Evolutionary conservation across 306 rosid species (phyloP).

Genomic region (Benincasa hispida): DNA sequence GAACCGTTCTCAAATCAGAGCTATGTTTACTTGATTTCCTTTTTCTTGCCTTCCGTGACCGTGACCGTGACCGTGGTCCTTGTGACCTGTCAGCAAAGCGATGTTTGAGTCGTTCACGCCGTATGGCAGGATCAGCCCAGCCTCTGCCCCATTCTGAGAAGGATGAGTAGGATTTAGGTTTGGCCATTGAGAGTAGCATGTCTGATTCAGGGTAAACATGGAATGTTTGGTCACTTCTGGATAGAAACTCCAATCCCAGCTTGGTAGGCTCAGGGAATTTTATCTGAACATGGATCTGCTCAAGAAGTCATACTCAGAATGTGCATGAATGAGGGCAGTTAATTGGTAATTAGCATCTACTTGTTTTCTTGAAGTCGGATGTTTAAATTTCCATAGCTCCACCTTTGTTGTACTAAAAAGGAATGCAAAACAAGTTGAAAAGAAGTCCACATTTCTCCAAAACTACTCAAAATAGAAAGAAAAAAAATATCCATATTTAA

Average conservation of each 20-base stretch:
- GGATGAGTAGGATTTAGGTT: slow-evolving; percentile 38
- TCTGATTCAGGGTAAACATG: slow-evolving; percentile 74
- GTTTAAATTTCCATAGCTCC: too few relatives aligned
- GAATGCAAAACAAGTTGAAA: too few relatives aligned
- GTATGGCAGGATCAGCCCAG: slow-evolving; percentile 96
- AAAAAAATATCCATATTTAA: too few relatives aligned
- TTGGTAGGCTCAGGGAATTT: slow-evolving; percentile 59
- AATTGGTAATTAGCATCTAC: too few relatives aligned
- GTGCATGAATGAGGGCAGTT: neutral
- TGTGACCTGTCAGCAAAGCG: slow-evolving; percentile 12
- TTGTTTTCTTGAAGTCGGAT: too few relatives aligned
- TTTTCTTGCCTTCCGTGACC: slow-evolving; percentile 1
- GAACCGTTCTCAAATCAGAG: slow-evolving; percentile 33
- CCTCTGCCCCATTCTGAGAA: slow-evolving; percentile 87
- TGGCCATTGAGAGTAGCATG: slow-evolving; percentile 51
- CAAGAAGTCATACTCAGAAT: slow-evolving; percentile 7
- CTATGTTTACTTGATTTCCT: slow-evolving; percentile 20
- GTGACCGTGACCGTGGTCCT: neutral
- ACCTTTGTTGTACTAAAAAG: too few relatives aligned
- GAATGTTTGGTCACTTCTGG: slow-evolving; percentile 31
- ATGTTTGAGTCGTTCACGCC: slow-evolving; percentile 56
- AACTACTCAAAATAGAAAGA: too few relatives aligned
- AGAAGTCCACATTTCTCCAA: too few relatives aligned
- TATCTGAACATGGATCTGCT: slow-evolving; percentile 65
- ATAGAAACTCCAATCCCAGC: slow-evolving; percentile 48